phyloP scores from a whole-genome alignment of 202 grass and related monocot genomes.

The Panicum virgatum region DNA sequence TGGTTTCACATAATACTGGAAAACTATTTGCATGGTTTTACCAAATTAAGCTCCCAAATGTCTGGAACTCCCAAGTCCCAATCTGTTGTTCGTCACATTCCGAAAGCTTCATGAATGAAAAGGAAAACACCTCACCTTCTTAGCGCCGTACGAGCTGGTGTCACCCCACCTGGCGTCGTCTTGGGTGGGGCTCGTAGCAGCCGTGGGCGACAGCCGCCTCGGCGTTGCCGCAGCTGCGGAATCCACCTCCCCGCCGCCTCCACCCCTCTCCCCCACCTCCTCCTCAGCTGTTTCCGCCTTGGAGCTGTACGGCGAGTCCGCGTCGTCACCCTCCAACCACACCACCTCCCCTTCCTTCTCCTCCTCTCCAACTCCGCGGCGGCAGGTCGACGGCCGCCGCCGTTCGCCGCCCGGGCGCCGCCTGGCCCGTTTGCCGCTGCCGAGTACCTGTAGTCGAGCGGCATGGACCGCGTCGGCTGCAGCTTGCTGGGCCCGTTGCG shows the following conservation, averaged over 20 bases:
- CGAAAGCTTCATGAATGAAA: slow-evolving; percentile 17
- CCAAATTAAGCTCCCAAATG: background rate
- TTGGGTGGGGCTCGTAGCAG: slow-evolving; percentile 39
- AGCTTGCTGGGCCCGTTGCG: slow-evolving; percentile 50
- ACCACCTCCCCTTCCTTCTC: slow-evolving; percentile 27
- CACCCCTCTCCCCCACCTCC: slow-evolving; percentile 28
- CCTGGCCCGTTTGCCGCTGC: background rate
- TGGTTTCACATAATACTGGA: slow-evolving; percentile 8
- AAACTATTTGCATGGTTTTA: background rate
- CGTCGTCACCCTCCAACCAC: slow-evolving; percentile 39
- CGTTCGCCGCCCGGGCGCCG: slow-evolving; percentile 30
- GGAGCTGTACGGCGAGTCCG: slow-evolving; percentile 73
- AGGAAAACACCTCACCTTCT: slow-evolving; percentile 52
- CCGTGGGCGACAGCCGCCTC: slow-evolving; percentile 24
- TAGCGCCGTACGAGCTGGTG: slow-evolving; percentile 76
- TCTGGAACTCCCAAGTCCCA: background rate
- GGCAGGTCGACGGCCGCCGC: slow-evolving; percentile 19
- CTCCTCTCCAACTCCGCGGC: slow-evolving; percentile 8
- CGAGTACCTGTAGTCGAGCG: slow-evolving; percentile 58
- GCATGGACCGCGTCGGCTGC: slow-evolving; percentile 65
- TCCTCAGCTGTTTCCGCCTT: slow-evolving; percentile 42
- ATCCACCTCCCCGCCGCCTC: slow-evolving; percentile 47
- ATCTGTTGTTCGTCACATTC: background rate
- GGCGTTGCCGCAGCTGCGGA: slow-evolving; percentile 30
- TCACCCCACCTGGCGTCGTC: slow-evolving; percentile 64